A percentile compares a stretch with the other conserved stretches of the same genome.
These are phyloP conservation scores for Tetrapisispora fleetii DNA, from an alignment of 805 yeast species.

Conservation along the genomic window DNA sequence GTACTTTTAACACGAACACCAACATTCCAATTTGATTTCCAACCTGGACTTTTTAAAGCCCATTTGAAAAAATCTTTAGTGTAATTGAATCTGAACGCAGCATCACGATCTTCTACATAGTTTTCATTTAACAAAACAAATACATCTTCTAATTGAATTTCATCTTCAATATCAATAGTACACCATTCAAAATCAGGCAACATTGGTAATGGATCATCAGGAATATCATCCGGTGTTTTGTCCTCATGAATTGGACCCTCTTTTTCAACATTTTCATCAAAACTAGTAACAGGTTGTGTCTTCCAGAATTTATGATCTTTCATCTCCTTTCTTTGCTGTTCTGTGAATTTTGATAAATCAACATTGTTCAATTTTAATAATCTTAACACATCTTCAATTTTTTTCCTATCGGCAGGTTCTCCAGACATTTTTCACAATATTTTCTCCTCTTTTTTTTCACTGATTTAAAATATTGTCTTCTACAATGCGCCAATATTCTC, in stretches of 20 bases:
- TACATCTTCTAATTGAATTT: slow-evolving; percentile 60
- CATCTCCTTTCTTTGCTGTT: slow-evolving; percentile 58
- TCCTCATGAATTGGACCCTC: slow-evolving; percentile 75
- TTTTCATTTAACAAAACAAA: slow-evolving; percentile 74
- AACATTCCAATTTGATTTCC: slow-evolving; percentile 79
- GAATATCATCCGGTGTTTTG: slow-evolving; percentile 64
- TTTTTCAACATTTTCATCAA: slow-evolving; percentile 52
- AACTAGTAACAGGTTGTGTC: slow-evolving; percentile 85
- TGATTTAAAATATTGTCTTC: background rate
- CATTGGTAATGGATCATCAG: slow-evolving; percentile 60
- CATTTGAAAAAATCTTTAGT: slow-evolving; percentile 74
- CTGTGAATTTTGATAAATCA: slow-evolving; percentile 37
- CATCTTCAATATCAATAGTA: slow-evolving; percentile 52
- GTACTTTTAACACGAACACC: slow-evolving; percentile 81
- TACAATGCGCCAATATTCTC: background rate
- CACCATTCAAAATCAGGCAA: slow-evolving; percentile 84
- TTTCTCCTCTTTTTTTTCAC: no score
- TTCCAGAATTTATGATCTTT: slow-evolving; percentile 94
- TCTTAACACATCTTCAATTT: slow-evolving; percentile 43
- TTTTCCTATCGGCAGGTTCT: slow-evolving; percentile 10
- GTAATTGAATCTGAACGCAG: slow-evolving; percentile 85
- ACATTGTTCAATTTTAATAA: slow-evolving; percentile 31
- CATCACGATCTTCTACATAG: slow-evolving; percentile 91
- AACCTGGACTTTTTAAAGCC: slow-evolving; percentile 94
- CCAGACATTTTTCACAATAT: background rate